Percentiles rank a stretch among this genome's conserved stretches.
Conservation (phyloP, 139 green algal genomes). For the Edaphochlamys debaryana region DNA sequence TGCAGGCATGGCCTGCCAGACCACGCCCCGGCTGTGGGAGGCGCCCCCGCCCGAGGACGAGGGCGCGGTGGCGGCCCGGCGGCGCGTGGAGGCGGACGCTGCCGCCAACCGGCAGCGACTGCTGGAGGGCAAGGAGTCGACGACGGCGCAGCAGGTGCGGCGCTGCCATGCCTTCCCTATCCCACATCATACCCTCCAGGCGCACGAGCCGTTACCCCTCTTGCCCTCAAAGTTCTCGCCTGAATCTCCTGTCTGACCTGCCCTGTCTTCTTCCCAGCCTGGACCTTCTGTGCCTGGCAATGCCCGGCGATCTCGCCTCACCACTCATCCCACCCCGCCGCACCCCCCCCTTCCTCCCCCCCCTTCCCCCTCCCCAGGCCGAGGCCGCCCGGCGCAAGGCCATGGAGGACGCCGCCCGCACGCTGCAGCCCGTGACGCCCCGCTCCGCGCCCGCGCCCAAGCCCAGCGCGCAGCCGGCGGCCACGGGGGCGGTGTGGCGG, state of each 20-base stretch:
- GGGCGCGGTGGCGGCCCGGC: background rate
- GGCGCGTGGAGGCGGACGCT: background rate
- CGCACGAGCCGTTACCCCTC: too few species aligned
- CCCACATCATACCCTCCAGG: too few species aligned
- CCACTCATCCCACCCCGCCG: too few species aligned
- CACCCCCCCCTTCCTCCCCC: background rate
- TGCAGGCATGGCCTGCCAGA: background rate
- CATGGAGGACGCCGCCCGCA: background rate
- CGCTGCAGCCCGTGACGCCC: background rate
- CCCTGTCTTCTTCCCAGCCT: too few species aligned
- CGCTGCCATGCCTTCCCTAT: too few species aligned
- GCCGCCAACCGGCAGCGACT: background rate
- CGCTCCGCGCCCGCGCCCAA: background rate
- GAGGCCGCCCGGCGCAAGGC: too few species aligned
- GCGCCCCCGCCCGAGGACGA: background rate
- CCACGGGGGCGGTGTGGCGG: background rate
- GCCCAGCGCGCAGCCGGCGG: background rate
- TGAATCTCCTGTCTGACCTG: too few species aligned
- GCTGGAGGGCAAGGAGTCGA: slow-evolving; percentile 1
- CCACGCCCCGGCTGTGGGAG: background rate
- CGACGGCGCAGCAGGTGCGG: background rate
- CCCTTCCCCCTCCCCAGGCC: background rate
- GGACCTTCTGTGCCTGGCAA: too few species aligned
- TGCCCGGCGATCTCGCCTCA: too few species aligned
- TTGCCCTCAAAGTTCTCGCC: too few species aligned